These are phyloP conservation scores for Thraustotheca clavata DNA, from an alignment of 352 stramenopile species.

Conservation along the genomic window DNA sequence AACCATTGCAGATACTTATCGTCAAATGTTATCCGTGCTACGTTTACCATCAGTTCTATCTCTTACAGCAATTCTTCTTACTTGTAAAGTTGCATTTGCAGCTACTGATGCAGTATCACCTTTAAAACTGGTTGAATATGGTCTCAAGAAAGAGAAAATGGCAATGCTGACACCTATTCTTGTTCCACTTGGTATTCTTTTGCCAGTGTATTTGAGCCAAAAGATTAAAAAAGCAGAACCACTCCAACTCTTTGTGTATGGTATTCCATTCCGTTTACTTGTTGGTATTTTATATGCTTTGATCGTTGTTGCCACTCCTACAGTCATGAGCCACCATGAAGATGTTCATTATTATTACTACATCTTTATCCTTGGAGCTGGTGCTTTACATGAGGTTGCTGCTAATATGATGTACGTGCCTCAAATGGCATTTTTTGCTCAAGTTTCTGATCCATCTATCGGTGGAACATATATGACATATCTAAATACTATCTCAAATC, in stretches of 20 bases:
- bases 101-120: slow-evolving; percentile 85
- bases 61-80: slow-evolving; percentile 86
- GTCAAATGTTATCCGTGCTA: slow-evolving; percentile 81
- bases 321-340: slow-evolving; percentile 68
- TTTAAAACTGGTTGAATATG: slow-evolving; percentile 90
- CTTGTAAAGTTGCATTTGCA: slow-evolving; percentile 88
- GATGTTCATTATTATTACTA: slow-evolving; percentile 73
- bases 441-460: slow-evolving; percentile 95
- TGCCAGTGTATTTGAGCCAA: slow-evolving; percentile 69
- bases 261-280: slow-evolving; percentile 78
- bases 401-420: slow-evolving; percentile 90
- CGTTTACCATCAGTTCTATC: slow-evolving; percentile 77
- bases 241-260: slow-evolving; percentile 66
- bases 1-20: slow-evolving; percentile 84
- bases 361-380: slow-evolving; percentile 52
- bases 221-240: slow-evolving; percentile 63
- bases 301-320: slow-evolving; percentile 74
- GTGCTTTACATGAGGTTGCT: slow-evolving; percentile 72
- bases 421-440: slow-evolving; percentile 98
- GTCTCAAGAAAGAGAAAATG: slow-evolving; percentile 90
- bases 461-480: slow-evolving; percentile 99
- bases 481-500: slow-evolving; percentile 98
- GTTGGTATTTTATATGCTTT: slow-evolving; percentile 76
- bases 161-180: slow-evolving; percentile 81
- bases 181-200: slow-evolving; percentile 81